Evolutionary conservation across 2,329 filamentous ascomycete genomes (phyloP), one percentile per base, ranked within the genome.

Genomic region (Colletotrichum destructivum): DNA sequence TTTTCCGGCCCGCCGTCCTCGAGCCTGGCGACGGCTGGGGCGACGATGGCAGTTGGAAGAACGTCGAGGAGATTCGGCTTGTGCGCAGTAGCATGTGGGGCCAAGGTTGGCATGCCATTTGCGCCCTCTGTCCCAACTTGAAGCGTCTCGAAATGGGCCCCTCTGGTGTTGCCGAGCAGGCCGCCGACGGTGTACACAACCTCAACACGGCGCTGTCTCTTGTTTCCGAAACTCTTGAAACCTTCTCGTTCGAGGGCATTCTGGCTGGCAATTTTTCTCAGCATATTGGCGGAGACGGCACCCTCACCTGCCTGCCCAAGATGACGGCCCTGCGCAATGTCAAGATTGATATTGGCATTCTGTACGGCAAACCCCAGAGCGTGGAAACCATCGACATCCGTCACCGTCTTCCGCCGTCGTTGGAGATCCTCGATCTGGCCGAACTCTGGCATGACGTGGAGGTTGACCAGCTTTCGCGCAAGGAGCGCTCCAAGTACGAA

Each of bases 401-500:
- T 18, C 4, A 13, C 16, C 51, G 61, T 5, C 44, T 72, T 8
- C 70, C 70, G 0, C 11, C 23, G 8, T 38, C 40, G 2, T 18
- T 72, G 3, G 70, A 72, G 44, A 40, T 66, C 38, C 67, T 72
- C 11, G 70, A 72, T 40, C 13, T 72, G 42, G 70, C 70, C 9
- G 70, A 72, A 2, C 51, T 72, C n/a, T 72, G 70, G 70, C 55
- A 61, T 40, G 70, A 72, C 2, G 61, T 61, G n/a, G 70, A 72
- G 44, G 59, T 66, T 3, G 66, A 65, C 55, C 63, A 61, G 49
- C 38, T 72, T 4, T 61, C 66, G 11, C 4, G 26, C 21, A 60
- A 56, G 40, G 56, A 64, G 21, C 70, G 70, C 9, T 18, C 35
- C 42, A 40, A 57, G 4, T 83, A 82, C 66, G 77, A 79, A 2